Percentiles rank a stretch among this genome's conserved stretches.
These are phyloP conservation scores for Beauveria brongniartii DNA, from an alignment of 2,329 filamentous ascomycete species.

Conservation along the genomic window DNA sequence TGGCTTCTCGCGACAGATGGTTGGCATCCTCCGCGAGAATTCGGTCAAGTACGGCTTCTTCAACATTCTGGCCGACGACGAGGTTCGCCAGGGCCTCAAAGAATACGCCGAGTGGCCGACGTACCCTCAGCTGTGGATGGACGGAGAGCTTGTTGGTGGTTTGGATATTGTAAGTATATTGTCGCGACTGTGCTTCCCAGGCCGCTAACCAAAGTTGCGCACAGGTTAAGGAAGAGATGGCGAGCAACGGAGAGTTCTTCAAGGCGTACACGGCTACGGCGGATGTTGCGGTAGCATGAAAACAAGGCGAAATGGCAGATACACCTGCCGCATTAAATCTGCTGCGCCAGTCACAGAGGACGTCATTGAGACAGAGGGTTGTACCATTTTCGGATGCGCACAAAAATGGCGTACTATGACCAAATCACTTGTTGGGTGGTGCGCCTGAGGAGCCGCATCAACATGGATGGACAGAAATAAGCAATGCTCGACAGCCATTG, in stretches of 20 bases:
- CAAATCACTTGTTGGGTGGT: neutral
- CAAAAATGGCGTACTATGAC: neutral
- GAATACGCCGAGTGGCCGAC: constrained; percentile 98
- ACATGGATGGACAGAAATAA: neutral
- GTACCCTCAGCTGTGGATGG: constrained; percentile 89
- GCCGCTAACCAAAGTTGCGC: neutral
- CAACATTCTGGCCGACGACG: constrained; percentile 95
- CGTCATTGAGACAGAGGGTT: neutral
- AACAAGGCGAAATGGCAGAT: constrained; percentile 7
- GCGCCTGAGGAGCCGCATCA: neutral
- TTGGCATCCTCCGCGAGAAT: constrained; percentile 77
- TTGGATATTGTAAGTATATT: constrained; percentile 76
- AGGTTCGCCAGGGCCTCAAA: constrained; percentile 93
- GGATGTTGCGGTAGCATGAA: constrained; percentile 31
- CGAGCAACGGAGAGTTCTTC: constrained; percentile 76
- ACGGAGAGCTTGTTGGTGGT: constrained; percentile 84
- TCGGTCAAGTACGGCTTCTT: constrained; percentile 97
- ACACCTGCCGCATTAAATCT: neutral
- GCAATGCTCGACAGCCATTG: neutral
- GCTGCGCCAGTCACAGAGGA: neutral
- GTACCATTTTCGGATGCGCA: neutral
- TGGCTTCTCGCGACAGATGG: constrained; percentile 86
- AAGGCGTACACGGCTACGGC: constrained; percentile 57
- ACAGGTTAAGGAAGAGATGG: constrained; percentile 88
- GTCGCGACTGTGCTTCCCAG: neutral